Evolutionary conservation across 2,329 filamentous ascomycete species (phyloP), one percentile per base, ranked within the genome.

Genomic region (Clonostachys chloroleuca): DNA sequence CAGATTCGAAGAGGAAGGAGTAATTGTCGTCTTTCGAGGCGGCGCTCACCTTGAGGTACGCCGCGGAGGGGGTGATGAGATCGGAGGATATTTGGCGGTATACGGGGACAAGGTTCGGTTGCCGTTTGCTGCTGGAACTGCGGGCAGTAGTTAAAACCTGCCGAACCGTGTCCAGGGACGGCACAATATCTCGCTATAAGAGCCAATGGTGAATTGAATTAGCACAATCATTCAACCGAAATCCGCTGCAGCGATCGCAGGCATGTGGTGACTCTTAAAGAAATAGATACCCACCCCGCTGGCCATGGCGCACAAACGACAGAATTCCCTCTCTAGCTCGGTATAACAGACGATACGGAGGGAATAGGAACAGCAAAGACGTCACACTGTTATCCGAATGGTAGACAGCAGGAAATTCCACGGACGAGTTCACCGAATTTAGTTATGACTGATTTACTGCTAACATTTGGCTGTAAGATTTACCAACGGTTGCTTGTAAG

Each of bases 1-100:
- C 94, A 59, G 91, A 96, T 70, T 99, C 94, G 67, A 96, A 95
- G 43, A 99, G 81, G 65, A 96, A 97, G 5, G 92, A 96, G 59
- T 89, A 84, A 56, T 89, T 84, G 43, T 40, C 35, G 34, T 40
- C 43, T 40, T 36, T 12, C 18, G 42, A 52, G 55, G 79, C 73
- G 33, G 80, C 87, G 35, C 89, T 86, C 56, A 96, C 78, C 70
- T 96, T 97, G 55, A 99, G 80, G 68, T 97, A 99, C 56, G 95
- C 92, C 52, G 89, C 82, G n/a, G 90, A 92, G 4, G 94, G 94
- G 2, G 92, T 99, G 65, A 97, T 80, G 56, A 97, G 85, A 67
- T 96, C 92, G 57, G 92, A 92, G 6, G 90, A 84, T 57, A 96
- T 90, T 54, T 92, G 89, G 24, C 87, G 84, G 67, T 86, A 91